Conservation (phyloP, 495 filamentous ascomycete genomes). For the Extremus antarcticus region DNA sequence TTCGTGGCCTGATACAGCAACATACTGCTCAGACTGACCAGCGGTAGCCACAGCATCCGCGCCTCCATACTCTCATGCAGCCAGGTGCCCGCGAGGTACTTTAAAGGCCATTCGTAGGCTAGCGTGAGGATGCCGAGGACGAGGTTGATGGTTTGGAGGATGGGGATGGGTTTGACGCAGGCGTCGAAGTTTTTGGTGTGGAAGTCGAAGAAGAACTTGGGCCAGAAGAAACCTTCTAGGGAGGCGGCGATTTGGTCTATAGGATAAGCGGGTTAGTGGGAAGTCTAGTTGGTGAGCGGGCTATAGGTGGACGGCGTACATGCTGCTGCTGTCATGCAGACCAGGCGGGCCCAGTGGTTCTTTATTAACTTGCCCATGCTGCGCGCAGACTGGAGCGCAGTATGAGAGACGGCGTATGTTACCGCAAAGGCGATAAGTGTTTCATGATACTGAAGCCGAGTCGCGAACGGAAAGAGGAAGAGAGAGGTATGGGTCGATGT, state of each 20-base stretch:
- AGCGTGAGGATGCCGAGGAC: conserved; percentile 71
- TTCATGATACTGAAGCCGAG: conserved; percentile 4
- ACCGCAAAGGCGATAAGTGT: conserved; percentile 3
- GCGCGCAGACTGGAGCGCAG: conserved; percentile 8
- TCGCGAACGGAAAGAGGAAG: too few relatives aligned
- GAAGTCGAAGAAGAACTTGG: conserved; percentile 98
- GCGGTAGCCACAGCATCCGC: conserved; percentile 71
- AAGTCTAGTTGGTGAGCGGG: not conserved
- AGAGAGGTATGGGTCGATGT: too few relatives aligned
- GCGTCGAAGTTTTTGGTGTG: conserved; percentile 80
- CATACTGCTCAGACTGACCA: conserved; percentile 60
- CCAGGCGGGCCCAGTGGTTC: conserved; percentile 94
- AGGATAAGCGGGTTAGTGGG: conserved; percentile 25
- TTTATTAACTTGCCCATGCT: conserved; percentile 95
- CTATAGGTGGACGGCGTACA: conserved; percentile 47
- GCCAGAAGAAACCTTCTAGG: conserved; percentile 90
- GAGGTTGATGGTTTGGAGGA: conserved; percentile 90
- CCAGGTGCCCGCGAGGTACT: conserved; percentile 47
- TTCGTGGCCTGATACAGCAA: conserved; percentile 91
- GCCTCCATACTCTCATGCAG: conserved; percentile 82
- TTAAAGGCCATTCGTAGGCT: conserved; percentile 86
- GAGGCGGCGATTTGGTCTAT: conserved; percentile 78
- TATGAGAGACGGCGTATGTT: conserved; percentile 2
- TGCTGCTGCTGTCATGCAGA: conserved; percentile 70
- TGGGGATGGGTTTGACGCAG: conserved; percentile 75